Evolutionary conservation across 169 alveolate genomes (phyloP).

Genomic region (Babesia ovis): DNA sequence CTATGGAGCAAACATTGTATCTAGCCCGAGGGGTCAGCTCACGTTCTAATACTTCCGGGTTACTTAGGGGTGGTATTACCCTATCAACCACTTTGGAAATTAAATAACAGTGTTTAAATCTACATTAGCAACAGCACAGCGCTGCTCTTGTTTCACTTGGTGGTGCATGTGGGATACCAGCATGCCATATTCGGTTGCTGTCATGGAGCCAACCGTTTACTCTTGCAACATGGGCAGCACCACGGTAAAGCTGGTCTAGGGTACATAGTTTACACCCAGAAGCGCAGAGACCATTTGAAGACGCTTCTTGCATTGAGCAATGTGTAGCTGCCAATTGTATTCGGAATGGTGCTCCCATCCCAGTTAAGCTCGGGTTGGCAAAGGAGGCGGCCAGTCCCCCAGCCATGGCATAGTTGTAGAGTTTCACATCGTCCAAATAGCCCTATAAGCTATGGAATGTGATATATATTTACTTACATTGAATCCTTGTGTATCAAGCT

Average conservation of each 20-base stretch:
- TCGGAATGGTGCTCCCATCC: constrained; percentile 48
- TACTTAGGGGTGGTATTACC: background rate
- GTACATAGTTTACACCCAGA: constrained; percentile 68
- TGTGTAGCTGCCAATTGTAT: constrained; percentile 66
- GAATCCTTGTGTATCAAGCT: constrained; percentile 39
- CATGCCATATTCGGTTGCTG: constrained; percentile 71
- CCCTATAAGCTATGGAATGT: constrained; percentile 32
- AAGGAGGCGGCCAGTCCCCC: constrained; percentile 48
- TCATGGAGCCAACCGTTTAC: constrained; percentile 73
- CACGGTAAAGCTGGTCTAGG: constrained; percentile 69
- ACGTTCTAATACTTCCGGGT: constrained; percentile 6
- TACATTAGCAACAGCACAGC: constrained; percentile 57
- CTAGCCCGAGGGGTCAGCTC: constrained; percentile 15
- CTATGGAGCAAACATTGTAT: constrained; percentile 2
- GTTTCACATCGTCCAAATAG: constrained; percentile 61
- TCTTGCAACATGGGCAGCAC: constrained; percentile 76
- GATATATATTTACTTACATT: constrained; percentile 5
- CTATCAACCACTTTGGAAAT: constrained; percentile 8
- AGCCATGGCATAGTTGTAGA: constrained; percentile 60
- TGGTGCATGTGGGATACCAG: constrained; percentile 22
- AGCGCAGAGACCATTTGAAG: constrained; percentile 63
- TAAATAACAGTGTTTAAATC: background rate
- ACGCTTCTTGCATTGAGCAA: constrained; percentile 67
- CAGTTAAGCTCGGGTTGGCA: constrained; percentile 46
- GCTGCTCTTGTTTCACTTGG: constrained; percentile 40